Conservation (phyloP, 169 alveolate species). For the Plasmodium blacklocki region DNA sequence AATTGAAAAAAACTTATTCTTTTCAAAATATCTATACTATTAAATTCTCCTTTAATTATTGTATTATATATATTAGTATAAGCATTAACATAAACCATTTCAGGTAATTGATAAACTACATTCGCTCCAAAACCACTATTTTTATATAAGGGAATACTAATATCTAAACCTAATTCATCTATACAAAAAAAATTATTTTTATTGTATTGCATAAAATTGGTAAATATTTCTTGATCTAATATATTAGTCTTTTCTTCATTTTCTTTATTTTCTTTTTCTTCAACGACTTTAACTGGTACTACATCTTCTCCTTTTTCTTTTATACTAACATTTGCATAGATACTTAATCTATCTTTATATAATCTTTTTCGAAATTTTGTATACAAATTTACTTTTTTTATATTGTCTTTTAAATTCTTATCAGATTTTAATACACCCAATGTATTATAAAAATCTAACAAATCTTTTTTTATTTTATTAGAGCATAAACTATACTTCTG, state of each 20-base stretch:
- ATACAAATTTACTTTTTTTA: constrained; percentile 62
- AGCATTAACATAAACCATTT: constrained; percentile 58
- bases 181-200: constrained; percentile 75
- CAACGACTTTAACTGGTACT: constrained; percentile 62
- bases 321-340: constrained; percentile 68
- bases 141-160: constrained; percentile 54
- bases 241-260: constrained; percentile 7
- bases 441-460: constrained; percentile 54
- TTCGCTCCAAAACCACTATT: constrained; percentile 69
- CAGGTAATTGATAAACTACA: constrained; percentile 62
- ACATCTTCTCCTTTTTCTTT: constrained; percentile 62
- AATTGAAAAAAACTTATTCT: constrained; percentile 71
- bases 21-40: constrained; percentile 56
- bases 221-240: constrained; percentile 35
- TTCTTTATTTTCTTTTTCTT: constrained; percentile 37
- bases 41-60: constrained; percentile 67
- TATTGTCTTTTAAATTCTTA: constrained; percentile 61
- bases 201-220: constrained; percentile 56
- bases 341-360: constrained; percentile 64
- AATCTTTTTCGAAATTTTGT: constrained; percentile 67
- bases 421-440: constrained; percentile 63
- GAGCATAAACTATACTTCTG: constrained; percentile 58
- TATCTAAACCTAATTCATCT: constrained; percentile 72
- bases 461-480: constrained; percentile 60
- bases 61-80: constrained; percentile 70